Evolutionary conservation across 1,284 basidiomycete species (phyloP).

Genomic region (Moesziomyces antarcticus): DNA sequence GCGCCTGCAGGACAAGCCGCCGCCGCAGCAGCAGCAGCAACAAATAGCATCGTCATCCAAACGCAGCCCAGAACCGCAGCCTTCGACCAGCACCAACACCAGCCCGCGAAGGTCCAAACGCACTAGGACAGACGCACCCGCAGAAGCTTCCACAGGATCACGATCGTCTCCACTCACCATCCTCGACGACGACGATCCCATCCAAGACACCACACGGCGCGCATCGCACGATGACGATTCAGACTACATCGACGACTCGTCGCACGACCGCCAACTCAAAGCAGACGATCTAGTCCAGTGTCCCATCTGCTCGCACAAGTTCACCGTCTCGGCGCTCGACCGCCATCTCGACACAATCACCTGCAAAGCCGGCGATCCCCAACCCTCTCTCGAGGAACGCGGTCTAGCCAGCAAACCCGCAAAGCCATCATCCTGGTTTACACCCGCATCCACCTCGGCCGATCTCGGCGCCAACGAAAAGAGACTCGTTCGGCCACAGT

Average conservation of each 20-base stretch:
- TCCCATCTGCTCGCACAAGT: slow-evolving; percentile 57
- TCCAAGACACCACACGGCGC: not conserved
- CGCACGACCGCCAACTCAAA: slow-evolving; percentile 18
- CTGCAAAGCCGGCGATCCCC: slow-evolving; percentile 48
- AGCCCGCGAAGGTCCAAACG: slow-evolving; percentile 45
- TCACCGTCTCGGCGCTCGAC: slow-evolving; percentile 56
- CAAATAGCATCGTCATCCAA: slow-evolving; percentile 1
- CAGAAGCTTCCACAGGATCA: slow-evolving; percentile 18
- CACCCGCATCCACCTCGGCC: slow-evolving; percentile 11
- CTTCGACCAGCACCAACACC: not conserved
- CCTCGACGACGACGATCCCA: slow-evolving; percentile 24
- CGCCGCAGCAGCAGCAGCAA: not conserved
- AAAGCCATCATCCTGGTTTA: slow-evolving; percentile 36
- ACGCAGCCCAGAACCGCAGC: not conserved
- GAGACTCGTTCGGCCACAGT: slow-evolving; percentile 56
- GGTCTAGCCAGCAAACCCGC: slow-evolving; percentile 27
- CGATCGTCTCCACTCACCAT: slow-evolving; percentile 36
- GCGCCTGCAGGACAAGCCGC: slow-evolving; percentile 20
- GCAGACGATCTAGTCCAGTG: slow-evolving; percentile 49
- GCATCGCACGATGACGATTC: not conserved
- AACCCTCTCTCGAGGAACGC: slow-evolving; percentile 35
- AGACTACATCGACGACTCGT: not conserved
- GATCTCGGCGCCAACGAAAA: slow-evolving; percentile 28
- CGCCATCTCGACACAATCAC: slow-evolving; percentile 53
- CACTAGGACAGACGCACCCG: slow-evolving; percentile 15